These are phyloP conservation scores for Hymenoscyphus scutula DNA, from an alignment of 2,329 filamentous ascomycete species.

Conservation along the genomic window DNA sequence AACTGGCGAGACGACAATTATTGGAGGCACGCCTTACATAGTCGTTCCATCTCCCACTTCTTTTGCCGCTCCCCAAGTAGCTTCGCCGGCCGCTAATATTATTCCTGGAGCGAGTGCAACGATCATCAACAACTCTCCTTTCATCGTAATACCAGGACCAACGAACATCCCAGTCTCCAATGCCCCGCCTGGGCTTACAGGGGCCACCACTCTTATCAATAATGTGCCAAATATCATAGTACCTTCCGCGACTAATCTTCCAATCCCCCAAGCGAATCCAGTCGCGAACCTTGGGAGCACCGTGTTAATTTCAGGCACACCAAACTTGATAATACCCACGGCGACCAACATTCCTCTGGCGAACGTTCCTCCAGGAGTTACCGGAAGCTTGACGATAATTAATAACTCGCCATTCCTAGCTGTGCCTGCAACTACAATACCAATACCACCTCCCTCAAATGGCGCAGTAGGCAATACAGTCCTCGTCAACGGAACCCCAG, in stretches of 20 bases:
- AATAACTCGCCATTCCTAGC: conserved; percentile 14
- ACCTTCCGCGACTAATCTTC: conserved; percentile 6
- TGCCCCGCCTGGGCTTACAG: conserved; percentile 17
- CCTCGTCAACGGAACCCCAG: too few species aligned
- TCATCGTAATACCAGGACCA: conserved; percentile 14
- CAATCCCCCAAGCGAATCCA: neutral
- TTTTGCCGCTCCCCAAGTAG: neutral
- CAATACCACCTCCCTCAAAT: neutral
- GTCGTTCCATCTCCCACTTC: conserved; percentile 15
- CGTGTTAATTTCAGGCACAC: conserved; percentile 13
- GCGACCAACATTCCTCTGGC: conserved; percentile 14
- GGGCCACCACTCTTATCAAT: conserved; percentile 11
- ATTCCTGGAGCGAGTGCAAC: conserved; percentile 10
- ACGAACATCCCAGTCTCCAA: conserved; percentile 15
- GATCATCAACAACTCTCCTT: conserved; percentile 10
- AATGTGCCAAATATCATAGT: conserved; percentile 10
- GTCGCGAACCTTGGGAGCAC: neutral
- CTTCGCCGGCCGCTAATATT: neutral
- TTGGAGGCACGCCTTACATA: conserved; percentile 10
- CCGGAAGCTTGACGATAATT: conserved; percentile 17
- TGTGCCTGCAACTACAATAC: conserved; percentile 9
- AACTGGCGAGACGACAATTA: conserved; percentile 7
- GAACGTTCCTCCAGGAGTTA: conserved; percentile 11
- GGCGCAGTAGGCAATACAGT: neutral
- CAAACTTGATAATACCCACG: conserved; percentile 12